Evolutionary conservation across 2,329 filamentous ascomycete species (phyloP), one percentile per base, ranked within the genome.

Genomic region (Calonectria crousiana): DNA sequence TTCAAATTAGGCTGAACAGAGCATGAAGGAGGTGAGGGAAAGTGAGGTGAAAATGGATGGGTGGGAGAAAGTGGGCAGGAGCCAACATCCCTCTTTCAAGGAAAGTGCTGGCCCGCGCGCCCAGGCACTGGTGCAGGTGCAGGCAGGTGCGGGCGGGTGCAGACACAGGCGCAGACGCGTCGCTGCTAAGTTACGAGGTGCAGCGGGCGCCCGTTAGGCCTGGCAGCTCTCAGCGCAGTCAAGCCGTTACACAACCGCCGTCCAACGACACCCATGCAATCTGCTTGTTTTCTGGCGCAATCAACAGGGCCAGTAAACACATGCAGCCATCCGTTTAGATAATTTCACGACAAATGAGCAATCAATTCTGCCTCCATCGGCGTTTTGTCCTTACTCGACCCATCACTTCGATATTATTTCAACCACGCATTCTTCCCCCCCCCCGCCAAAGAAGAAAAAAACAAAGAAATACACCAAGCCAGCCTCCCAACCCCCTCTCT

Each of bases 21-120:
- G 74, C 44, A 78, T 74, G 74, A 74, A 67, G 30, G 41, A 77
- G 53, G 65, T 67, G 64, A 53, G 51, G 11, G 52, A 69, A 44
- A 34, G 74, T 73, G 69, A 72, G 44, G 67, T 71, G 75, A 78
- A 78, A 78, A 74, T 77, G 64, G 64, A 71, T 44, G 62, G 72
- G 47, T 69, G 62, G 67, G 67, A 67, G 73, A 68, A 78, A 72
- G 74, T 73, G 73, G 71, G 74, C 71, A 72, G 60, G 72, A 73
- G 70, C 67, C 65, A 73, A 44, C 71, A 69, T 73, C 66, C 60
- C 51, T 69, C 52, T 71, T 47, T 67, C 62, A 26, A 36, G 52
- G 13, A 66, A 62, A 38, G 74, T 69, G 68, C 53, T 77, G 77
- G 75, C 60, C 72, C 69, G 74, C 76, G 72, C 78, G 79, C 77